phyloP scores from a whole-genome alignment of 192 early-diverging fungal genomes.

The Coemansia sp. region DNA sequence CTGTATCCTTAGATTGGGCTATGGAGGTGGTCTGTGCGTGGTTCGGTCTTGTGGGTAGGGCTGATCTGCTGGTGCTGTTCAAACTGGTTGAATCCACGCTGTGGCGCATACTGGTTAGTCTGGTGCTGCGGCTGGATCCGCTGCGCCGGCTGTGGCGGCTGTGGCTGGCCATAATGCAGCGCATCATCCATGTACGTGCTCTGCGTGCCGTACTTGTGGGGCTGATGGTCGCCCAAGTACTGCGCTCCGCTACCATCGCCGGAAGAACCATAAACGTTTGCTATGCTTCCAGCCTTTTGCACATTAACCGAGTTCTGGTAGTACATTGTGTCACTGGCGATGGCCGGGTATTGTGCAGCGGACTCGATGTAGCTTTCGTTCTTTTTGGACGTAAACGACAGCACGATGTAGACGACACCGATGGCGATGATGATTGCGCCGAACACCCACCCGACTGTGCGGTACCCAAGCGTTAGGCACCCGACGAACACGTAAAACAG shows the following conservation, averaged over 20 bases:
- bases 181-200: conserved; percentile 7
- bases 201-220: conserved; percentile 13
- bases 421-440: conserved; percentile 43
- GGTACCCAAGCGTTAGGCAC: conserved; percentile 41
- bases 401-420: conserved; percentile 35
- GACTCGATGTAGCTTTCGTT: conserved; percentile 28
- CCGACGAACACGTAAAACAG: conserved; percentile 50
- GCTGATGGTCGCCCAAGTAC: conserved; percentile 8
- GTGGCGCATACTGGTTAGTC: neutral
- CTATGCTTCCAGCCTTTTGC: conserved; percentile 22
- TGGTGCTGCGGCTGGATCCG: conserved; percentile 7
- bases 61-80: neutral
- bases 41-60: conserved; percentile 10
- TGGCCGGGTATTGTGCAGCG: neutral
- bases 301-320: conserved; percentile 15
- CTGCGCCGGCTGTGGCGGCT: conserved; percentile 7
- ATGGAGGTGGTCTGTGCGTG: conserved; percentile 28
- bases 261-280: conserved; percentile 1
- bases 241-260: neutral
- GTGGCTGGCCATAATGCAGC: conserved; percentile 11
- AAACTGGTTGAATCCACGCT: conserved; percentile 8
- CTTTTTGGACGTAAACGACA: conserved; percentile 40
- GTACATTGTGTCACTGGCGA: conserved; percentile 15
- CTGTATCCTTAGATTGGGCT: conserved; percentile 17
- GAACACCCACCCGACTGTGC: conserved; percentile 37